Evolutionary conservation across 345 rosid genomes (phyloP).

Genomic region (Salix arbutifolia): DNA sequence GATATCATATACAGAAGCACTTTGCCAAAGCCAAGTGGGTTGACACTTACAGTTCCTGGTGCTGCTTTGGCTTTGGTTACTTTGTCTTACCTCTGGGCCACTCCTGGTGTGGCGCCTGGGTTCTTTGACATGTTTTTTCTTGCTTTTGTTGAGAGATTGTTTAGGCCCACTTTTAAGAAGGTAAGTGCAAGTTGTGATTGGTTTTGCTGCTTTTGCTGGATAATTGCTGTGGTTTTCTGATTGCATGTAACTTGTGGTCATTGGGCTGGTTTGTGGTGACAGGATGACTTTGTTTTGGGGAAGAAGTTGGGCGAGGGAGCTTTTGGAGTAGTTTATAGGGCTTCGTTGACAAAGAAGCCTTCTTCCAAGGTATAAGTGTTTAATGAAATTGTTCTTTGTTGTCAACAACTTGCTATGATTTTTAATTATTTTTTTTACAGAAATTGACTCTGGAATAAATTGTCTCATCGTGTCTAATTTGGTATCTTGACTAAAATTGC

Average conservation of each 20-base stretch:
- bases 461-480: background rate
- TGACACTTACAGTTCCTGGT: slow-evolving; percentile 79
- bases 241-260: slow-evolving; percentile 2
- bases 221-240: background rate
- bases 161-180: slow-evolving; percentile 72
- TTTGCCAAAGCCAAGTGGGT: slow-evolving; percentile 69
- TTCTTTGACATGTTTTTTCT: slow-evolving; percentile 95
- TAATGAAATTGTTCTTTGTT: background rate
- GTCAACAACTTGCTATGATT: background rate
- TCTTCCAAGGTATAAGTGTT: slow-evolving; percentile 53
- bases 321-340: slow-evolving; percentile 84
- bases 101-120: slow-evolving; percentile 99
- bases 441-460: background rate
- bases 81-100: slow-evolving; percentile 93
- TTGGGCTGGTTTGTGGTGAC: slow-evolving; percentile 19
- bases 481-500: background rate
- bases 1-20: slow-evolving; percentile 94
- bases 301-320: slow-evolving; percentile 98
- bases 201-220: background rate
- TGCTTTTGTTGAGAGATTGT: slow-evolving; percentile 82
- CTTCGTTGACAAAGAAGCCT: slow-evolving; percentile 58
- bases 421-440: slow-evolving; percentile 2
- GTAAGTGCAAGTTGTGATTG: slow-evolving; percentile 24
- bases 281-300: slow-evolving; percentile 95
- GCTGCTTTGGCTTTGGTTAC: slow-evolving; percentile 69